phyloP scores from a whole-genome alignment of 2,329 filamentous ascomycete species.

The Colletotrichum sp. region DNA sequence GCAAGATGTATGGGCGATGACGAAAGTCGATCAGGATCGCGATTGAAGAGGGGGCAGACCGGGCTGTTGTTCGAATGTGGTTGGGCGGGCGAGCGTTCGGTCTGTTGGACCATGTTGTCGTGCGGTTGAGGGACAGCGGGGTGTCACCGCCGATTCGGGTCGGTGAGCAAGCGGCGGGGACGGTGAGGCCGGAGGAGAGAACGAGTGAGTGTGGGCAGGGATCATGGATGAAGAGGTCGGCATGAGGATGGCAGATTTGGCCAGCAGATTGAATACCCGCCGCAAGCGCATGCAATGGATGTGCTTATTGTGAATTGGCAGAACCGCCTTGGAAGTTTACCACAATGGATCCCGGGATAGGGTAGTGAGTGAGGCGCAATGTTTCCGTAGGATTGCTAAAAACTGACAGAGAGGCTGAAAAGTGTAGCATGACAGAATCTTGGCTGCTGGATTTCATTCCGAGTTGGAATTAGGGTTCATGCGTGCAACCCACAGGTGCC shows the following conservation, averaged over 20 bases:
- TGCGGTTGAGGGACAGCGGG: background rate
- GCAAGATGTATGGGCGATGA: background rate
- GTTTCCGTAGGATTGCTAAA: background rate
- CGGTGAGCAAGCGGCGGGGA: background rate
- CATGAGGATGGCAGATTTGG: background rate
- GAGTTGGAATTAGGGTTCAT: background rate
- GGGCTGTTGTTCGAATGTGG: background rate
- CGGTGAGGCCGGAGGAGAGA: background rate
- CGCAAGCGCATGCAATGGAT: background rate
- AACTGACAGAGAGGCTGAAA: background rate
- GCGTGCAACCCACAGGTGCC: background rate
- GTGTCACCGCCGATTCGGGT: conserved; percentile 2
- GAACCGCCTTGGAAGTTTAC: background rate
- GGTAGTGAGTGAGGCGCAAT: background rate
- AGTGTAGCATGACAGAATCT: background rate
- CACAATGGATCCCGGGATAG: background rate
- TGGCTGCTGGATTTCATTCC: background rate
- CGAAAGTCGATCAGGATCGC: background rate
- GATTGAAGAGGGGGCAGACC: background rate
- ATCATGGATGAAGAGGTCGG: background rate
- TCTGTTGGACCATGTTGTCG: background rate
- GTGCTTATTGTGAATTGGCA: background rate
- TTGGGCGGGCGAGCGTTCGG: background rate
- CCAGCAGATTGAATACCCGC: background rate
- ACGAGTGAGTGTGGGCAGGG: background rate